These are phyloP conservation scores for Calonectria leucothoes DNA, from an alignment of 2,329 filamentous ascomycete species.

Conservation along the genomic window DNA sequence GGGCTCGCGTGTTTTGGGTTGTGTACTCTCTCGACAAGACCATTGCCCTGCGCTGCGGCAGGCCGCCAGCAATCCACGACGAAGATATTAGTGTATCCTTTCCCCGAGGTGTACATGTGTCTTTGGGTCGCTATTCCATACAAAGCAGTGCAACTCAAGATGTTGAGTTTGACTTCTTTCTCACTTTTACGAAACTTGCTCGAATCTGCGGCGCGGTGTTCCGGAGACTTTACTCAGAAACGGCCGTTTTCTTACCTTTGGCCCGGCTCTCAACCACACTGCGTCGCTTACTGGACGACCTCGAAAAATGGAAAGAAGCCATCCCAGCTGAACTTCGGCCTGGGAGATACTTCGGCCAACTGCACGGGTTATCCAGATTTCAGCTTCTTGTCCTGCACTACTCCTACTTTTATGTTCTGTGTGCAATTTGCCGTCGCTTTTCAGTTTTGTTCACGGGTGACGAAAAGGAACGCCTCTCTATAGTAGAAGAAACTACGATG, in stretches of 20 bases:
- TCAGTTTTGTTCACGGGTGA: neutral
- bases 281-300: neutral
- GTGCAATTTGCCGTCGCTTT: slow-evolving; percentile 1
- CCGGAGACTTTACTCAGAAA: neutral
- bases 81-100: slow-evolving; percentile 4
- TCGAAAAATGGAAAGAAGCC: neutral
- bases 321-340: neutral
- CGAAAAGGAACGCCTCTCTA: neutral
- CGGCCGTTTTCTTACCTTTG: neutral
- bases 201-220: neutral
- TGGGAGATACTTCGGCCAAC: neutral
- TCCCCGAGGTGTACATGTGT: neutral
- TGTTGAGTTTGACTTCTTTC: neutral
- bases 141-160: too few species aligned
- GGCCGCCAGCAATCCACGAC: neutral
- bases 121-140: accelerated
- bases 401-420: slow-evolving; percentile 1
- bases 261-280: neutral
- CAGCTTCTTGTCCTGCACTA: slow-evolving; percentile 1
- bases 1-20: slow-evolving; percentile 11
- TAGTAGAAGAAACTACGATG: neutral
- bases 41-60: slow-evolving; percentile 4
- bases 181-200: neutral
- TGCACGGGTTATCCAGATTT: neutral
- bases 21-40: slow-evolving; percentile 19